Evolutionary conservation across 2,329 filamentous ascomycete genomes (phyloP).

Genomic region (Ampelomyces quisqualis): DNA sequence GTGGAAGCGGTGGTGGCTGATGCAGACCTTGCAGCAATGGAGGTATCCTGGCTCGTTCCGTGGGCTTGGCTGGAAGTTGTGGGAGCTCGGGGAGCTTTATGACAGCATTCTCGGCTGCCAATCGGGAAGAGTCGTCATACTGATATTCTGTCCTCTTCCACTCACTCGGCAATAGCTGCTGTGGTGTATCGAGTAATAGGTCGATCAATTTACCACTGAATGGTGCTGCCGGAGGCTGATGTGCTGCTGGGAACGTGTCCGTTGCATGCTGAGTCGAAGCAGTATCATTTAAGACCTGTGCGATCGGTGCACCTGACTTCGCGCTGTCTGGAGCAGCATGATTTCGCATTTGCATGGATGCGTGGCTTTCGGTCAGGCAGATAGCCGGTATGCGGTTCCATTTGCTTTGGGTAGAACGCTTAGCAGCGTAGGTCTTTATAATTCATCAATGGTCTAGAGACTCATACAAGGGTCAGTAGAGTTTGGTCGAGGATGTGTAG

Average conservation of each 20-base stretch:
- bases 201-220: slow-evolving; percentile 36
- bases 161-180: slow-evolving; percentile 20
- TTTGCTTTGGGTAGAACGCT: too few species aligned
- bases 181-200: slow-evolving; percentile 26
- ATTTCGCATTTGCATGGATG: slow-evolving; percentile 2
- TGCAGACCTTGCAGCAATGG: slow-evolving; percentile 61
- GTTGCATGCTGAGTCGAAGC: slow-evolving; percentile 8
- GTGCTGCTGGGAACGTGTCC: slow-evolving; percentile 14
- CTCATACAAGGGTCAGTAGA: too few species aligned
- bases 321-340: slow-evolving; percentile 7
- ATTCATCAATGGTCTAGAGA: too few species aligned
- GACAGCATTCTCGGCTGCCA: slow-evolving; percentile 21
- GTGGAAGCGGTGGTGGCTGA: slow-evolving; percentile 57
- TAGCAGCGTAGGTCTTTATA: too few species aligned
- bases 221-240: slow-evolving; percentile 17
- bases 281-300: slow-evolving; percentile 39
- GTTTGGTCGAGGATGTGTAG: too few species aligned
- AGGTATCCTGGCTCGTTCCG: slow-evolving; percentile 46
- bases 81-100: slow-evolving; percentile 46
- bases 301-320: slow-evolving; percentile 37
- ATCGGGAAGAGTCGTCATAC: slow-evolving; percentile 12
- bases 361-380: too few species aligned
- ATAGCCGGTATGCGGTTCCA: too few species aligned
- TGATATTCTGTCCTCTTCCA: slow-evolving; percentile 22
- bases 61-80: slow-evolving; percentile 32